phyloP scores from a whole-genome alignment of 2,329 filamentous ascomycete genomes.

The Microsporum canis region DNA sequence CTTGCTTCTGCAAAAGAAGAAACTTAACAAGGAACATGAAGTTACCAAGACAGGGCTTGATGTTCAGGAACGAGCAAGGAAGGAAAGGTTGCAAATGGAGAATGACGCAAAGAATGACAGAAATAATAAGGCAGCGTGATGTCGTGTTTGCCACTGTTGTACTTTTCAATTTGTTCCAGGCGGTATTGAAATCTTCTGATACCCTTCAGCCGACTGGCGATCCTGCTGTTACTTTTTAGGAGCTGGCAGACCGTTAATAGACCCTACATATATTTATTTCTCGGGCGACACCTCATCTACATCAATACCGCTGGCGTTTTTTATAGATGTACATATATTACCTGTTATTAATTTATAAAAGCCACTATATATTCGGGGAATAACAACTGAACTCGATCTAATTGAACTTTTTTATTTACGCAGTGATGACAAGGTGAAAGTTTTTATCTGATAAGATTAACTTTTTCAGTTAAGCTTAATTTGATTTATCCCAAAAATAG shows the following conservation, averaged over 20 bases:
- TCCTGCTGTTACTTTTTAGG: neutral
- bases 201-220: neutral
- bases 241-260: neutral
- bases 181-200: neutral
- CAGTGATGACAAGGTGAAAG: too few species aligned
- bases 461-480: neutral
- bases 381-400: neutral
- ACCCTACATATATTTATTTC: neutral
- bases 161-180: neutral
- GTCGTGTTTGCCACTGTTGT: neutral
- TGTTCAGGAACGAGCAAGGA: slow-evolving; percentile 34
- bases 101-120: slow-evolving; percentile 14
- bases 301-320: neutral
- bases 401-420: neutral
- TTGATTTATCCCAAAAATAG: neutral
- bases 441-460: neutral
- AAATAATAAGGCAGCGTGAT: slow-evolving; percentile 3
- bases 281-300: neutral
- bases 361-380: neutral
- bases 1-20: slow-evolving; percentile 28
- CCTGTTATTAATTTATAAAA: neutral
- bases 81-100: slow-evolving; percentile 22
- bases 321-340: neutral
- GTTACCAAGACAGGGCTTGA: slow-evolving; percentile 35
- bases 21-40: slow-evolving; percentile 33